phyloP scores from a whole-genome alignment of 1,284 basidiomycete species.

The Ceratobasidium sp. region DNA sequence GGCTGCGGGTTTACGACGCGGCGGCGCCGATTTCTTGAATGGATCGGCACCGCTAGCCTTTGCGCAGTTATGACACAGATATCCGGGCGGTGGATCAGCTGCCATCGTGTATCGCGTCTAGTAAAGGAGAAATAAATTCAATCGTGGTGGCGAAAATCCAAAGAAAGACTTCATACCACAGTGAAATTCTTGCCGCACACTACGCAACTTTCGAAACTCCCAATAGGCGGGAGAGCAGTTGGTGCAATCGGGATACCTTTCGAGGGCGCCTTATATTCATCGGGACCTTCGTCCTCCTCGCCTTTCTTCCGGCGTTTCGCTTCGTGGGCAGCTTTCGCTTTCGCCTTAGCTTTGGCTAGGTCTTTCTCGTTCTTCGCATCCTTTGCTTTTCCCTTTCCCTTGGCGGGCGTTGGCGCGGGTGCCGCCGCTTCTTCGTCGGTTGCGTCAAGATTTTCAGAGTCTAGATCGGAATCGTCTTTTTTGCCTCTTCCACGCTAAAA shows the following conservation, averaged over 20 bases:
- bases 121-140: neutral
- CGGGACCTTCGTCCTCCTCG: slow-evolving; percentile 64
- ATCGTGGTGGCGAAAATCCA: neutral
- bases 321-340: slow-evolving; percentile 65
- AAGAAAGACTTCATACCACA: slow-evolving; percentile 72
- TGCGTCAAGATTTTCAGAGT: slow-evolving; percentile 80
- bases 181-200: slow-evolving; percentile 89
- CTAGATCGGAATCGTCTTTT: slow-evolving; percentile 66
- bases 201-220: slow-evolving; percentile 86
- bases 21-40: slow-evolving; percentile 79
- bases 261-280: slow-evolving; percentile 72
- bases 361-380: slow-evolving; percentile 45
- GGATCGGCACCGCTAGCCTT: slow-evolving; percentile 82
- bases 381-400: slow-evolving; percentile 57
- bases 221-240: slow-evolving; percentile 74
- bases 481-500: slow-evolving; percentile 36
- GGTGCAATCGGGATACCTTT: slow-evolving; percentile 51
- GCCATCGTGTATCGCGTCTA: slow-evolving; percentile 90
- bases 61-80: slow-evolving; percentile 83
- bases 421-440: slow-evolving; percentile 55
- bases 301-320: slow-evolving; percentile 65
- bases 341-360: slow-evolving; percentile 60
- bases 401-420: slow-evolving; percentile 51
- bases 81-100: slow-evolving; percentile 75
- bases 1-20: slow-evolving; percentile 68